Evolutionary conservation across 2,329 filamentous ascomycete species (phyloP).

Genomic region (Clonostachys solani): DNA sequence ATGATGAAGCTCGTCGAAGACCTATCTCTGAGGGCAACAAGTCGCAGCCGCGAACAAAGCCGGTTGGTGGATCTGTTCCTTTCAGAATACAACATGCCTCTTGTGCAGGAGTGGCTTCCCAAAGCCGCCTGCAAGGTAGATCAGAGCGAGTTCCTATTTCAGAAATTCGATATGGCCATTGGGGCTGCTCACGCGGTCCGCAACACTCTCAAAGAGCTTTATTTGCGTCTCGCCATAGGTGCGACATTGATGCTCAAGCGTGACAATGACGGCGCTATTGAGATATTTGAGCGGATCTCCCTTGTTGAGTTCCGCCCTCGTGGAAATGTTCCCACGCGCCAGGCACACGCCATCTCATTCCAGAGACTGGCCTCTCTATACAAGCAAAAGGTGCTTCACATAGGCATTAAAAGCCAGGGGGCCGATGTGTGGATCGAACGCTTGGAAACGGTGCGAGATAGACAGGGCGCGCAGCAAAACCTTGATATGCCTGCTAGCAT

Average conservation of each 20-base stretch:
- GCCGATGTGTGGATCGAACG: constrained; percentile 23
- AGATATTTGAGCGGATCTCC: constrained; percentile 27
- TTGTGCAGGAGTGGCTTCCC: constrained; percentile 33
- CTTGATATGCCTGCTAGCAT: constrained; percentile 31
- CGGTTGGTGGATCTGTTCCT: constrained; percentile 28
- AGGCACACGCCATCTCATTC: constrained; percentile 32
- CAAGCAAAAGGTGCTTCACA: constrained; percentile 23
- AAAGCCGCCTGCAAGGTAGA: constrained; percentile 28
- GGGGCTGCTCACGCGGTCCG: constrained; percentile 22
- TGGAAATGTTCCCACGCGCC: constrained; percentile 30
- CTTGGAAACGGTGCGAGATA: constrained; percentile 25
- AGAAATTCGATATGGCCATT: constrained; percentile 22
- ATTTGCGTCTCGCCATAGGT: constrained; percentile 29
- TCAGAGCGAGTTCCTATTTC: constrained; percentile 19
- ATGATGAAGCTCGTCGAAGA: constrained; percentile 27
- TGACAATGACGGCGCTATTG: constrained; percentile 24
- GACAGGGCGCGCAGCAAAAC: constrained; percentile 30
- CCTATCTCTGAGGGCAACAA: constrained; percentile 17
- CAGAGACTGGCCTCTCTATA: constrained; percentile 31
- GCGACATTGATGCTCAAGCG: constrained; percentile 26
- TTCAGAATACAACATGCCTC: constrained; percentile 21
- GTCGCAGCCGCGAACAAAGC: constrained; percentile 13
- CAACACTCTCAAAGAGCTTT: constrained; percentile 27
- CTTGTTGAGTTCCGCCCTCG: constrained; percentile 29
- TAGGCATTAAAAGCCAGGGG: constrained; percentile 15